A percentile compares a stretch with the other conserved stretches of the same genome.
Evolutionary conservation across 2,329 filamentous ascomycete species (phyloP).

Genomic region (Zymoseptoria passerinii): DNA sequence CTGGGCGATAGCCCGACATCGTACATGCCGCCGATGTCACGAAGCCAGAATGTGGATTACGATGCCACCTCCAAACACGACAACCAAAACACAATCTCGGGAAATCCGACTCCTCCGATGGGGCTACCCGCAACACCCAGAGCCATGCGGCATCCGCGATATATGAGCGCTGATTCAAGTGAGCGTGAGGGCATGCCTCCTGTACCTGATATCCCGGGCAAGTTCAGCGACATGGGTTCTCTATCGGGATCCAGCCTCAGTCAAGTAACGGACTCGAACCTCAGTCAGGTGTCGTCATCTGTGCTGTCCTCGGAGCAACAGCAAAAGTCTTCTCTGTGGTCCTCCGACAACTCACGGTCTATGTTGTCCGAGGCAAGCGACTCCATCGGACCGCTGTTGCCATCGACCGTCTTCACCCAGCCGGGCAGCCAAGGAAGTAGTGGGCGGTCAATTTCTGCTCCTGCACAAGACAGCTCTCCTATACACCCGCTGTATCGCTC

Average conservation of each 20-base stretch:
- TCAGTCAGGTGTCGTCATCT: constrained; percentile 19
- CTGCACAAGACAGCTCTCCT: constrained; percentile 11
- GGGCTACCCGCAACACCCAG: constrained; percentile 86
- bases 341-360: constrained; percentile 33
- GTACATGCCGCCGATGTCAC: constrained; percentile 35
- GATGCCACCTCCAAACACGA: too few relatives aligned
- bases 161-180: constrained; percentile 51
- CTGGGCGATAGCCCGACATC: constrained; percentile 39
- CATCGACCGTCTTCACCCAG: constrained; percentile 41
- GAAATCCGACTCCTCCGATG: constrained; percentile 53
- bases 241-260: constrained; percentile 20
- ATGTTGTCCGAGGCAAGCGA: constrained; percentile 24
- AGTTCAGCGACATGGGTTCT: constrained; percentile 27
- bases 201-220: constrained; percentile 51
- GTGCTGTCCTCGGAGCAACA: constrained; percentile 10
- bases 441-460: constrained; percentile 41
- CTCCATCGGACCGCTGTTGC: constrained; percentile 39
- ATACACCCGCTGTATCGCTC: too few relatives aligned
- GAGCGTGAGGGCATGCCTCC: constrained; percentile 42
- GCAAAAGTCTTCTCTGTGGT: constrained; percentile 4
- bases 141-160: constrained; percentile 75
- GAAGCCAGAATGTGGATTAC: constrained; percentile 62
- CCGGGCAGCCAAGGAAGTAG: constrained; percentile 25
- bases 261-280: constrained; percentile 20
- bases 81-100: too few relatives aligned